Base-by-base conservation (phyloP, 116 monocot genomes). In the Posidonia oceanica region DNA sequence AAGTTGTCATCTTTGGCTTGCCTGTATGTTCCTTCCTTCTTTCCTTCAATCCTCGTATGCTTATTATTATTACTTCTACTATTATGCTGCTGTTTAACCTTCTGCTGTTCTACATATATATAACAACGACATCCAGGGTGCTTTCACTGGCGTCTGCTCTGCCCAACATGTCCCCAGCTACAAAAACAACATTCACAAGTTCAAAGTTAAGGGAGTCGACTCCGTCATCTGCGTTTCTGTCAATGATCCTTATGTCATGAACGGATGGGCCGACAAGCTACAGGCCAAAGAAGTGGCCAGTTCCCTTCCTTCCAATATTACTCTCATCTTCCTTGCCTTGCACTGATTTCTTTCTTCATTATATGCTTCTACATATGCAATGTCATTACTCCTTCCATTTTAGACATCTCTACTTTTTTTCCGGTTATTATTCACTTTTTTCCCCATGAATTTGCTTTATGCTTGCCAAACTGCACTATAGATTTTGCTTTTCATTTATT, bases 191-290 rank as follows among this genome's bases (percentile, higher is more conserved):
- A 82, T 96, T 22, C 87, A 89, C 5, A 91, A 96, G 57, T 89
- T 96, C 61, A 96, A 89, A 74, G 87, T 86, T 36, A 96, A 96
- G 75, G 96, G 96, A 22, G 68, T 96, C 39, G 83, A 96, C 78
- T 91, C 96, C 72, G 88, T 96, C 8, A 83, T 96, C 54, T 96
- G 96, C 69, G 96, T 96, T 10, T 69, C 91, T 77, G 82, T 96
- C n/a, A 96, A 96, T 80, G 96, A 96, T 87, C 91, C 96, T 36
- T 96, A 91, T 79, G 87, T 84, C 40, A 78, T 96, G 85, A 96
- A 89, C 77, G 96, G 88, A 17, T 96, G 96, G 96, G 96, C 91
- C 20, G 89, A 89, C 67, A 96, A 87, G 44, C 84, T 96, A 44
- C 76, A 87, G 71, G 96, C 91, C 15, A 89, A 89, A 74, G 91